phyloP scores from a whole-genome alignment of 1,284 basidiomycete genomes.

The Amylostereum areolatum region DNA sequence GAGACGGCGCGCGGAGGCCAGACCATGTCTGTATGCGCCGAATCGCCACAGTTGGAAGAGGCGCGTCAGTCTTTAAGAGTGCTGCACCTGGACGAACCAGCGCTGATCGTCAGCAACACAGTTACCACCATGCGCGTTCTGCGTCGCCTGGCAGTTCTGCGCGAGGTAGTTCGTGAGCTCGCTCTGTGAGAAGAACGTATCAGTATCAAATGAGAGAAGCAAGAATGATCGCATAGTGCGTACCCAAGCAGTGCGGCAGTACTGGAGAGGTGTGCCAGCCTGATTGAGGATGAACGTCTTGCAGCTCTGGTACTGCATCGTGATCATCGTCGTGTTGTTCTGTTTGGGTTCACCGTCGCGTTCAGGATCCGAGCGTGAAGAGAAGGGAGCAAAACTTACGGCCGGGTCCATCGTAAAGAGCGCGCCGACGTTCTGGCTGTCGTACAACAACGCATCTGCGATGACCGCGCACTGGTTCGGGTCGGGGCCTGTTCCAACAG shows the following conservation, averaged over 20 bases:
- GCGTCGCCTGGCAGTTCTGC: slow-evolving; percentile 36
- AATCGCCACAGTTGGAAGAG: too few relatives aligned
- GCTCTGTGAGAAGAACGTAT: too few relatives aligned
- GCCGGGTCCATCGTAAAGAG: not conserved
- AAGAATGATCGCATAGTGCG: too few relatives aligned
- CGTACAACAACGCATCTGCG: slow-evolving; percentile 38
- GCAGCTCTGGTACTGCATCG: slow-evolving; percentile 22
- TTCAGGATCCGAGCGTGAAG: too few relatives aligned
- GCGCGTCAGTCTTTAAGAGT: too few relatives aligned
- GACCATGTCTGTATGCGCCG: too few relatives aligned
- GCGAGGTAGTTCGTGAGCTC: slow-evolving; percentile 36
- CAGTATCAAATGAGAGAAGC: too few relatives aligned
- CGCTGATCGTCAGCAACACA: slow-evolving; percentile 37
- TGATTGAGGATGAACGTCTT: slow-evolving; percentile 6
- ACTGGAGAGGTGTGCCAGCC: slow-evolving; percentile 21
- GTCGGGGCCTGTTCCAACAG: slow-evolving; percentile 37
- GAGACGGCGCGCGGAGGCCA: too few relatives aligned
- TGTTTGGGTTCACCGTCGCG: too few relatives aligned
- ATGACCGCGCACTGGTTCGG: slow-evolving; percentile 41
- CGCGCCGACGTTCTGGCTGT: slow-evolving; percentile 36
- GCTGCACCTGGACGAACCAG: slow-evolving; percentile 47
- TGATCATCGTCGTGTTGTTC: slow-evolving; percentile 25
- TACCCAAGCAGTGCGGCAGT: slow-evolving; percentile 36
- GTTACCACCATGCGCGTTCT: slow-evolving; percentile 44
- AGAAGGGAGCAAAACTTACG: too few relatives aligned